Conservation (phyloP, 1,284 basidiomycete species). For the Ganoderma multipileum region DNA sequence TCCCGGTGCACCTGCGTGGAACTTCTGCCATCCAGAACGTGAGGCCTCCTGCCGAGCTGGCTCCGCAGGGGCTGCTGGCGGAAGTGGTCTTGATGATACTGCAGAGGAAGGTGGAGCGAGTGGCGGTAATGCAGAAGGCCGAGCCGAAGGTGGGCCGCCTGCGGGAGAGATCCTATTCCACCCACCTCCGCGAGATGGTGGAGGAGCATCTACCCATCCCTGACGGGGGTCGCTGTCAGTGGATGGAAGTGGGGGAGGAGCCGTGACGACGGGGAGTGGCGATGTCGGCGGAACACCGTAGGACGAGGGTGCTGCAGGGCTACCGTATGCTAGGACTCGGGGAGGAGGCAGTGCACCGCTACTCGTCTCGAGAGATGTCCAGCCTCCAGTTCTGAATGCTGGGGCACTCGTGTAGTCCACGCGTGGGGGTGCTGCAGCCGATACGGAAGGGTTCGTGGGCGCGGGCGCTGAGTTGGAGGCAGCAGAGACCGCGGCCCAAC, state of each 20-base stretch:
- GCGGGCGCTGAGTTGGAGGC: slow-evolving; percentile 31
- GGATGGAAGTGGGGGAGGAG: slow-evolving; percentile 31
- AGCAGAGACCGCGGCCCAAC: slow-evolving; percentile 20
- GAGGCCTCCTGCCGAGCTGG: slow-evolving; percentile 32
- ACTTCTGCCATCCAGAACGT: slow-evolving; percentile 62
- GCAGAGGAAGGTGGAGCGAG: slow-evolving; percentile 2
- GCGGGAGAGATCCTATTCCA: slow-evolving; percentile 12
- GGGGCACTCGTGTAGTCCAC: slow-evolving; percentile 42
- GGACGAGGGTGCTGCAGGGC: slow-evolving; percentile 16
- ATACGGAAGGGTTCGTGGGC: slow-evolving; percentile 30
- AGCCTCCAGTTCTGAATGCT: slow-evolving; percentile 62
- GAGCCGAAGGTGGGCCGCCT: background rate
- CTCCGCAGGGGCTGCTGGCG: background rate
- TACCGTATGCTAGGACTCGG: slow-evolving; percentile 19
- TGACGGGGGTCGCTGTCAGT: slow-evolving; percentile 20
- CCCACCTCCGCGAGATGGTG: slow-evolving; percentile 5
- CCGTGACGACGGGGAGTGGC: slow-evolving; percentile 27
- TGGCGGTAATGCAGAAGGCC: slow-evolving; percentile 12
- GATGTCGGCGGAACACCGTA: slow-evolving; percentile 32
- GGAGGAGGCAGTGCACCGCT: slow-evolving; percentile 32
- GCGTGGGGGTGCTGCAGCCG: slow-evolving; percentile 25
- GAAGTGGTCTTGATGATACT: slow-evolving; percentile 9
- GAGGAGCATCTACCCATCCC: slow-evolving; percentile 17
- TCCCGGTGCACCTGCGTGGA: slow-evolving; percentile 43
- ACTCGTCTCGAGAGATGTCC: slow-evolving; percentile 63